Conservation (phyloP, 2,329 filamentous ascomycete species). For the Pseudogymnoascus sp. region DNA sequence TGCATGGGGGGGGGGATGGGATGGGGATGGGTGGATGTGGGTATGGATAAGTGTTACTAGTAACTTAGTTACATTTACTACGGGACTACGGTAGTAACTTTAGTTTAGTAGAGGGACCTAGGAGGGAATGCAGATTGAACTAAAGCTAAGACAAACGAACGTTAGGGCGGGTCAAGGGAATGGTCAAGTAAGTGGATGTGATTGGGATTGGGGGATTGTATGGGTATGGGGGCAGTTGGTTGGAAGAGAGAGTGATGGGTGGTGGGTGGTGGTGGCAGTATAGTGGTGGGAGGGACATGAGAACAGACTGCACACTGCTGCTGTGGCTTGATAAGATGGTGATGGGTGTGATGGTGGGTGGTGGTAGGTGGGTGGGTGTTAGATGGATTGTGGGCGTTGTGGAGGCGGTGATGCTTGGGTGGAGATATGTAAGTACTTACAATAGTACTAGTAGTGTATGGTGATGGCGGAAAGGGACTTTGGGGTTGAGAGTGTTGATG, state of each 20-base stretch:
- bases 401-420: not conserved
- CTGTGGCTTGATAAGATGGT: not conserved
- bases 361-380: not conserved
- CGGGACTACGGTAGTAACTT: too few species aligned
- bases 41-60: too few species aligned
- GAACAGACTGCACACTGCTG: not conserved
- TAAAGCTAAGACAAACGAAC: slow-evolving; percentile 1
- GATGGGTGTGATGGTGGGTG: not conserved
- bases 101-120: not conserved
- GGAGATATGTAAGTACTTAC: not conserved
- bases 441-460: not conserved
- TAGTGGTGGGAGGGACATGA: not conserved
- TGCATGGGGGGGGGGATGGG: too few species aligned
- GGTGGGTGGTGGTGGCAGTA: not conserved
- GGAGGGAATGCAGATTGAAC: not conserved
- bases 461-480: slow-evolving; percentile 8
- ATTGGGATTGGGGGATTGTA: not conserved
- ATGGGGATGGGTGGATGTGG: too few species aligned
- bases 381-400: not conserved
- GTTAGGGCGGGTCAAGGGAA: slow-evolving; percentile 5
- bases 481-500: slow-evolving; percentile 3
- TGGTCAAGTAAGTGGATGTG: slow-evolving; percentile 3
- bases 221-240: not conserved
- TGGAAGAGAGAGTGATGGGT: not conserved
- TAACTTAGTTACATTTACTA: too few species aligned